Conservation (phyloP, 164 flowering plant genomes). For the Magnolia changhungtana region DNA sequence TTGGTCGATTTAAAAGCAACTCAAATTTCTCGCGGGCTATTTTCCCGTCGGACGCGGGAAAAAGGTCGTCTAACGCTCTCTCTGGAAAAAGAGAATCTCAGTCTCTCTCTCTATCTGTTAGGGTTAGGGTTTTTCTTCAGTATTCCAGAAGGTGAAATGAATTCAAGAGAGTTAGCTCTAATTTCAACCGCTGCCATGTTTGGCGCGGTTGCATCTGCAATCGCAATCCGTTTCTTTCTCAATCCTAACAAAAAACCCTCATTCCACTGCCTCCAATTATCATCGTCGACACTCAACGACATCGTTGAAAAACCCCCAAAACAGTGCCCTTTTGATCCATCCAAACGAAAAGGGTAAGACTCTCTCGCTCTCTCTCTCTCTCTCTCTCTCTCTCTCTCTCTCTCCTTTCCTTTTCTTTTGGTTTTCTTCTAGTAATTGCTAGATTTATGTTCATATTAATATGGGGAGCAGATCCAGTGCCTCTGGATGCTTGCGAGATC, state of each 20-base stretch:
- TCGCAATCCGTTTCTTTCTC: conserved; percentile 41
- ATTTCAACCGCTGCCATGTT: conserved; percentile 49
- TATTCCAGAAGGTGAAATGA: conserved; percentile 29
- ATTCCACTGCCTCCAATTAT: not conserved
- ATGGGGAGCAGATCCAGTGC: no score
- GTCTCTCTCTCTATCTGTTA: not conserved
- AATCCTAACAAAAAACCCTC: conserved; percentile 17
- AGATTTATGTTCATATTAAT: no score
- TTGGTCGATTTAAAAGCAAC: no score
- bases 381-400: not conserved
- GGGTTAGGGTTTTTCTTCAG: conserved; percentile 14
- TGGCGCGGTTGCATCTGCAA: conserved; percentile 52
- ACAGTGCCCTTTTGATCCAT: conserved; percentile 59
- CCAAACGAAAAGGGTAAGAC: conserved; percentile 64
- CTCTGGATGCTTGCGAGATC: no score
- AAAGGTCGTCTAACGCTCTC: not conserved
- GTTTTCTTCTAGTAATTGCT: no score
- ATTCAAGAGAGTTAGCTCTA: conserved; percentile 45
- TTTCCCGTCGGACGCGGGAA: not conserved
- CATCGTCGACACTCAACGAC: conserved; percentile 19
- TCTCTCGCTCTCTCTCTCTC: not conserved
- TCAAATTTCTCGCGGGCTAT: not conserved
- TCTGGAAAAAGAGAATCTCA: not conserved
- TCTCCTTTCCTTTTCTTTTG: not conserved
- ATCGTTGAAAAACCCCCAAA: conserved; percentile 15